Evolutionary conservation across 2,329 filamentous ascomycete genomes (phyloP).

Genomic region (Sarocladium oryzae): DNA sequence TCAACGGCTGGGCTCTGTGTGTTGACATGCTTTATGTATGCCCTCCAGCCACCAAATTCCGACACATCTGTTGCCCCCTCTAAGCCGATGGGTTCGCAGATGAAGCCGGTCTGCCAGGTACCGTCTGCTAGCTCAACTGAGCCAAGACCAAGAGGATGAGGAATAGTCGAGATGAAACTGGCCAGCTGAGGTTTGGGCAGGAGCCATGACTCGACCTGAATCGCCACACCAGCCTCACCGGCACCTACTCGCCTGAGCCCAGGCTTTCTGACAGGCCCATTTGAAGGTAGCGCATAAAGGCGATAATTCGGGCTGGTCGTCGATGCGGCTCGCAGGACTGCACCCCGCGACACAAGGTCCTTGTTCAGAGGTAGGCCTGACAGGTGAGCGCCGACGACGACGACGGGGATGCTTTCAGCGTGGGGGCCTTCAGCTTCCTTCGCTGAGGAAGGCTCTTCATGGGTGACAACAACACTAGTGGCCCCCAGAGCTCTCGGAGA

Average conservation of each 20-base stretch:
- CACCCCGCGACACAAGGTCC: constrained; percentile 25
- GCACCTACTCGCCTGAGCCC: constrained; percentile 22
- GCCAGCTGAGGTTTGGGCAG: constrained; percentile 23
- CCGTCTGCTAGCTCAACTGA: constrained; percentile 27
- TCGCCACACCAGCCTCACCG: constrained; percentile 17
- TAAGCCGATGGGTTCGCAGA: constrained; percentile 29
- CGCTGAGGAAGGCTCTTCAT: not conserved
- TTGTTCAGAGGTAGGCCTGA: constrained; percentile 27
- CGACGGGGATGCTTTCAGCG: constrained; percentile 15
- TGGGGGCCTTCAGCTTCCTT: not conserved
- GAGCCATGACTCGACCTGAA: constrained; percentile 30
- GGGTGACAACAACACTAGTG: constrained; percentile 16
- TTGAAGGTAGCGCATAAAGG: constrained; percentile 21
- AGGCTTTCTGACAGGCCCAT: constrained; percentile 20
- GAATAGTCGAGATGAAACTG: constrained; percentile 26
- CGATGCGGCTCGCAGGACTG: constrained; percentile 17
- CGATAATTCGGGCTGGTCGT: constrained; percentile 24
- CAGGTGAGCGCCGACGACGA: constrained; percentile 29
- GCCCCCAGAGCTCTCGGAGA: constrained; percentile 20
- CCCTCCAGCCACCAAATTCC: constrained; percentile 24
- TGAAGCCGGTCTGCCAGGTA: constrained; percentile 28
- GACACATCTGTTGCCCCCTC: constrained; percentile 25
- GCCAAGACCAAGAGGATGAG: constrained; percentile 28
- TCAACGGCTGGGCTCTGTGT: not conserved
- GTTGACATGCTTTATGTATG: constrained; percentile 15